Percentiles rank a stretch among this genome's conserved stretches.
Conservation (phyloP, 495 filamentous ascomycete species). For the Physcia stellaris region DNA sequence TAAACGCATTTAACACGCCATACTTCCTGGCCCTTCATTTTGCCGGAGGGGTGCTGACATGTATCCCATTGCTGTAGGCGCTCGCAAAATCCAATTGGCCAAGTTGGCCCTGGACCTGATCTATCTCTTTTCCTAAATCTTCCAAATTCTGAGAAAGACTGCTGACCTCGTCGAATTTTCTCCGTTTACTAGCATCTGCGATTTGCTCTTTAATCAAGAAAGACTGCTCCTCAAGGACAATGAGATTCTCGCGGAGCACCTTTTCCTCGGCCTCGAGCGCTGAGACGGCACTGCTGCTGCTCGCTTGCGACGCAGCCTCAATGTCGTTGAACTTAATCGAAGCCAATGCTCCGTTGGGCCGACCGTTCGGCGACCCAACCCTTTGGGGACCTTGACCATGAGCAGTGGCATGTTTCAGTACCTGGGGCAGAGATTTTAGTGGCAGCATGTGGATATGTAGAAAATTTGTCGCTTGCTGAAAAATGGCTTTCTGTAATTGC, state of each 20-base stretch:
- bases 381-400: constrained; percentile 16
- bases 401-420: constrained; percentile 58
- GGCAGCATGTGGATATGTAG: constrained; percentile 87
- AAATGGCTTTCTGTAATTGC: constrained; percentile 69
- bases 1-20: background rate
- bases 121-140: constrained; percentile 75
- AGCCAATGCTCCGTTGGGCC: constrained; percentile 36
- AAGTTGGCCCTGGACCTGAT: constrained; percentile 43
- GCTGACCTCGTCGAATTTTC: constrained; percentile 82
- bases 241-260: constrained; percentile 64
- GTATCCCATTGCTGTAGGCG: constrained; percentile 28
- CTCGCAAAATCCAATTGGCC: constrained; percentile 36
- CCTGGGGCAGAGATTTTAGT: constrained; percentile 69
- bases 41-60: constrained; percentile 2
- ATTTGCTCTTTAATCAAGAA: constrained; percentile 90
- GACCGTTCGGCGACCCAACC: constrained; percentile 23
- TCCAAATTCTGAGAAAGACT: constrained; percentile 68
- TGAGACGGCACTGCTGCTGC: constrained; percentile 48
- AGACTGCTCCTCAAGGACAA: constrained; percentile 87
- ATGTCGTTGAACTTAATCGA: constrained; percentile 46
- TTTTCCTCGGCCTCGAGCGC: constrained; percentile 78
- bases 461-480: constrained; percentile 71
- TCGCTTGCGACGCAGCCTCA: constrained; percentile 50
- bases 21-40: constrained; percentile 1
- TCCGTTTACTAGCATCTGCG: constrained; percentile 58